A percentile compares a stretch with the other conserved stretches of the same genome.
Evolutionary conservation across 1,284 basidiomycete genomes (phyloP).

Genomic region (Cutaneotrichosporon daszewskae): DNA sequence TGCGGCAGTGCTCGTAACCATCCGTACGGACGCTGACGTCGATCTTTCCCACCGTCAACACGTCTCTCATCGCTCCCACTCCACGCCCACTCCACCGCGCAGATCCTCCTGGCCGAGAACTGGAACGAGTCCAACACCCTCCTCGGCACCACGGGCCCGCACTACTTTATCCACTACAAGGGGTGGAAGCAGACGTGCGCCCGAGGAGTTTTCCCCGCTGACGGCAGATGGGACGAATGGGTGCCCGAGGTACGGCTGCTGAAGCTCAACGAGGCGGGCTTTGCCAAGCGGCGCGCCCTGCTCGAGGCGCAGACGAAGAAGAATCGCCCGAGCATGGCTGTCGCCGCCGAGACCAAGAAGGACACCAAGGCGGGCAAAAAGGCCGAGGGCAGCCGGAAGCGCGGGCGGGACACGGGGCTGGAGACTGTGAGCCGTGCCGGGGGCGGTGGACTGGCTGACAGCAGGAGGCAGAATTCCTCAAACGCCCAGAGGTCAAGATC

Average conservation of each 20-base stretch:
- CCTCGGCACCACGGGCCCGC: conserved; percentile 63
- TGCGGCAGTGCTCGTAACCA: no score
- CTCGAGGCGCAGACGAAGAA: conserved; percentile 47
- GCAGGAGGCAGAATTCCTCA: conserved; percentile 54
- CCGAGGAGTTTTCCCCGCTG: not conserved
- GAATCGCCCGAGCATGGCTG: conserved; percentile 29
- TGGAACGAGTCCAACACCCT: conserved; percentile 67
- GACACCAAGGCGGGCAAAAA: conserved; percentile 42
- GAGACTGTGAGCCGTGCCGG: conserved; percentile 29
- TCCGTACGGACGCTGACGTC: conserved; percentile 16
- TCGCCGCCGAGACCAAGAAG: conserved; percentile 22
- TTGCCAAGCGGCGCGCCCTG: conserved; percentile 63
- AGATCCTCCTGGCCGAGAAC: conserved; percentile 72
- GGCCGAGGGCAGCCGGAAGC: conserved; percentile 50
- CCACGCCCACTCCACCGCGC: not conserved
- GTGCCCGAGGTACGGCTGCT: conserved; percentile 76
- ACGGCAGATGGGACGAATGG: conserved; percentile 92
- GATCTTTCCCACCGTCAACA: not conserved
- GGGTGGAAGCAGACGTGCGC: conserved; percentile 97
- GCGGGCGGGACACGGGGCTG: conserved; percentile 41
- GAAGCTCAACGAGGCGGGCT: conserved; percentile 79
- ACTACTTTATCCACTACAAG: conserved; percentile 97
- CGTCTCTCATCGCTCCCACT: not conserved
- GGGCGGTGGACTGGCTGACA: not conserved
- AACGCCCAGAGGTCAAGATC: conserved; percentile 85